These are phyloP conservation scores for Hymenochaete sp. DNA, from an alignment of 1,284 basidiomycete genomes.

Conservation along the genomic window DNA sequence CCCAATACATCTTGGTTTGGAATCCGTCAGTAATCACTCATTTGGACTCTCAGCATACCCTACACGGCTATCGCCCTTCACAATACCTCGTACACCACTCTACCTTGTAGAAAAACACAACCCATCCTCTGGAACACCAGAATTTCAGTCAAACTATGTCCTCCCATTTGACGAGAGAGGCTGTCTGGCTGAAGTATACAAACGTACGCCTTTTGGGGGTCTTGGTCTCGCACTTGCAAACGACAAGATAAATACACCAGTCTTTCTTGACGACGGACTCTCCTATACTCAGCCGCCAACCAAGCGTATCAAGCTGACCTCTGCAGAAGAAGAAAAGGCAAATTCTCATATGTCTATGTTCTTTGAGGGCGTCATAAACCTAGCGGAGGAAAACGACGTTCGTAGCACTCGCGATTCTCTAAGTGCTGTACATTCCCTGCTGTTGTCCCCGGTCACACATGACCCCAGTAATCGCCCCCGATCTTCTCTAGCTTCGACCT, in stretches of 20 bases:
- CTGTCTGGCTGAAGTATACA: not conserved
- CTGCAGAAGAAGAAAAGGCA: not conserved
- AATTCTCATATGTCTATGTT: not conserved
- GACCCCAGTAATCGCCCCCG: too few species aligned
- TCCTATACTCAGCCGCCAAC: not conserved
- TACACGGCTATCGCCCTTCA: too few species aligned
- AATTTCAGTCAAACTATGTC: constrained; percentile 3
- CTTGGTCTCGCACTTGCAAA: too few species aligned
- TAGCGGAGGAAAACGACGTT: not conserved
- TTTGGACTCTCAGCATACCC: too few species aligned
- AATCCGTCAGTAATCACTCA: too few species aligned
- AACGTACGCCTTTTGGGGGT: constrained; percentile 1
- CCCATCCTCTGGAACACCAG: constrained; percentile 3
- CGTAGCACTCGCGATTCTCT: too few species aligned
- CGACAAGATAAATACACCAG: too few species aligned
- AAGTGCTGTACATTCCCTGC: too few species aligned
- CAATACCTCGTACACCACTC: constrained; percentile 8
- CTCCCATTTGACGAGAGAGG: not conserved
- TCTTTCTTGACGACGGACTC: not conserved
- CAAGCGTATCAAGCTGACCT: not conserved
- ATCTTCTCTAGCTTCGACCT: not conserved
- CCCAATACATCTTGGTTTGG: too few species aligned
- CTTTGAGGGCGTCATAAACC: not conserved
- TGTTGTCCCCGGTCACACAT: too few species aligned
- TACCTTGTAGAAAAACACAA: constrained; percentile 3